Conservation (phyloP, 2,329 filamentous ascomycete species). For the Phaeosphaeria sp. region DNA sequence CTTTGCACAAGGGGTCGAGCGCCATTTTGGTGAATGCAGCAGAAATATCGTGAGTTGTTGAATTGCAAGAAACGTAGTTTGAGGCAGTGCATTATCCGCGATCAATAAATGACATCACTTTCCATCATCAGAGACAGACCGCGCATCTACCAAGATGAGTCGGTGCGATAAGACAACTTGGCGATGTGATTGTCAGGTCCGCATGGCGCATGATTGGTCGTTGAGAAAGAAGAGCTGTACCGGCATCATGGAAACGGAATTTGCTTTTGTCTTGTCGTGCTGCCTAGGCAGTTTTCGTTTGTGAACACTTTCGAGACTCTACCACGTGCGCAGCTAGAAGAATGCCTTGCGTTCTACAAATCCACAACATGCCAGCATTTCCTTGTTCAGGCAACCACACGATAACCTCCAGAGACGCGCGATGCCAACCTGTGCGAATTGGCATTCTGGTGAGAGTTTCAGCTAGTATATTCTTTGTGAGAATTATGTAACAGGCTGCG, state of each 20-base stretch:
- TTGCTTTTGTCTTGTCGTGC: not conserved
- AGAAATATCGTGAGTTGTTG: not conserved
- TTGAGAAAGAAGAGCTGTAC: not conserved
- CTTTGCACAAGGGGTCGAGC: not conserved
- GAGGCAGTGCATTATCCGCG: slow-evolving; percentile 12
- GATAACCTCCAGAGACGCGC: no score
- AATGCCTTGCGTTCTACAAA: not conserved
- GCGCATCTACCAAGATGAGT: slow-evolving; percentile 1
- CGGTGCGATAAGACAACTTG: slow-evolving; percentile 1
- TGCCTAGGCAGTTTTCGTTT: not conserved
- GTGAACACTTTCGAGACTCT: not conserved
- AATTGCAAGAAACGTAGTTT: not conserved
- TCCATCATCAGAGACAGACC: not conserved
- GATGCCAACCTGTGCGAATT: no score
- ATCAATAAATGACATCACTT: slow-evolving; percentile 13
- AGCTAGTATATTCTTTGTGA: no score
- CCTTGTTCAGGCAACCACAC: no score
- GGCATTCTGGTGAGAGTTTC: no score
- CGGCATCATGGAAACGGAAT: not conserved
- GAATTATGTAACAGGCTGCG: no score
- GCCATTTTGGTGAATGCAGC: slow-evolving; percentile 1
- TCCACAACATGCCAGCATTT: not conserved
- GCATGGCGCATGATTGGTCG: not conserved
- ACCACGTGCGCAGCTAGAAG: not conserved
- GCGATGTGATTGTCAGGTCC: slow-evolving; percentile 2